A percentile compares a stretch with the other conserved stretches of the same genome.
Conservation (phyloP, 306 rosid genomes). For the Gastrolobium villosum region DNA sequence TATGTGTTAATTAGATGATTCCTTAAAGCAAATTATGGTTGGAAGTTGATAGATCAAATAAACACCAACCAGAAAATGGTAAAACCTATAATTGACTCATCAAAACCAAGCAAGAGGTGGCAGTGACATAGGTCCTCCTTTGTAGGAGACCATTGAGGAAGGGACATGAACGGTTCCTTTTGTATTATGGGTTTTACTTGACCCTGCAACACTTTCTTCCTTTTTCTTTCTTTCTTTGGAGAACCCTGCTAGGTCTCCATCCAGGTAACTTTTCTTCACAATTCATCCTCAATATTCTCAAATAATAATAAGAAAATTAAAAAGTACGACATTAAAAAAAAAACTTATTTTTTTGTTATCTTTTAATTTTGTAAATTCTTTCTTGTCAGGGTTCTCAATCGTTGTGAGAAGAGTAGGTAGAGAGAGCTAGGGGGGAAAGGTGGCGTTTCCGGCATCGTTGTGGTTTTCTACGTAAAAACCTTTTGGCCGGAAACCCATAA, state of each 20-base stretch:
- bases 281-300: neutral
- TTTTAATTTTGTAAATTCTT: neutral
- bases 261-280: constrained; percentile 52
- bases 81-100: constrained; percentile 59
- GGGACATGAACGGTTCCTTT: constrained; percentile 45
- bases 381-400: constrained; percentile 43
- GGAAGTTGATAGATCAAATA: constrained; percentile 15
- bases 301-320: no score
- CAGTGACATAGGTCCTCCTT: constrained; percentile 54
- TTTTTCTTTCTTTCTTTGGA: constrained; percentile 50
- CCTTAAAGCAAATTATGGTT: constrained; percentile 5
- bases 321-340: no score
- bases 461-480: constrained; percentile 34
- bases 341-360: neutral
- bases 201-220: constrained; percentile 19
- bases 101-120: constrained; percentile 55
- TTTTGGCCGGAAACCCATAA: constrained; percentile 49
- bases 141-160: constrained; percentile 65
- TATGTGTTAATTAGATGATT: neutral
- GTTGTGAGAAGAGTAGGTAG: constrained; percentile 47
- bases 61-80: constrained; percentile 54
- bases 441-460: constrained; percentile 51
- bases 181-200: constrained; percentile 25
- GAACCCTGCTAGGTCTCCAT: constrained; percentile 42
- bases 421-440: constrained; percentile 48